Conservation (phyloP, 2,329 filamentous ascomycete species). For the Pseudocercospora cruenta region DNA sequence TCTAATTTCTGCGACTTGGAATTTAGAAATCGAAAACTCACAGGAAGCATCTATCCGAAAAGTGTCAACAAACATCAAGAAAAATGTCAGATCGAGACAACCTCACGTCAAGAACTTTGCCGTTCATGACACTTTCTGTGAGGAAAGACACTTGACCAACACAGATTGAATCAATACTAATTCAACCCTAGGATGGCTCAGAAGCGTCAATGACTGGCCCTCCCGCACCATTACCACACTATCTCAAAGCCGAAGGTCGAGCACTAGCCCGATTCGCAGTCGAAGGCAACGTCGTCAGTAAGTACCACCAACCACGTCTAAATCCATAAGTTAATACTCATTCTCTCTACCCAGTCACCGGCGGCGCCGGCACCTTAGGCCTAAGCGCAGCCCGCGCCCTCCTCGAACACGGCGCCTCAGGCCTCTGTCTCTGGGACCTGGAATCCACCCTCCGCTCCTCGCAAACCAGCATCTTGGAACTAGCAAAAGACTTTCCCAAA, state of each 20-base stretch:
- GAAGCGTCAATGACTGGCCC: conserved; percentile 48
- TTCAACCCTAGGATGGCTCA: conserved; percentile 38
- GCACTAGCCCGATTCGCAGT: conserved; percentile 56
- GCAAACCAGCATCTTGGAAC: conserved; percentile 46
- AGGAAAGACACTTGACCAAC: not conserved
- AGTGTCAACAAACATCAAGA: not conserved
- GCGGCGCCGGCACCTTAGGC: conserved; percentile 67
- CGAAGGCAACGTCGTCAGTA: conserved; percentile 58
- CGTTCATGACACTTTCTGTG: conserved; percentile 54
- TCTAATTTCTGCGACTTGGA: not conserved
- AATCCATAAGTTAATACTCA: not conserved
- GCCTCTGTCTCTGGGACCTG: conserved; percentile 65
- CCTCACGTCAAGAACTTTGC: conserved; percentile 49
- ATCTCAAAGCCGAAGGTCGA: conserved; percentile 46
- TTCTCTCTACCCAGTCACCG: conserved; percentile 56
- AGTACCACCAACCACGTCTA: conserved; percentile 27
- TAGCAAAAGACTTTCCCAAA: conserved; percentile 60
- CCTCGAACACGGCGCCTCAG: conserved; percentile 67
- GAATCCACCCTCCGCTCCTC: conserved; percentile 47
- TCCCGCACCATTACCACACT: conserved; percentile 48
- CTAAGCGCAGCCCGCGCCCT: conserved; percentile 63
- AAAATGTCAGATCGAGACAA: conserved; percentile 45
- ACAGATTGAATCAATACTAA: not conserved
- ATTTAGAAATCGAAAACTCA: not conserved
- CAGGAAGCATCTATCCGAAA: not conserved